Conservation (phyloP, 139 green algal species). For the Haematococcus sp. region DNA sequence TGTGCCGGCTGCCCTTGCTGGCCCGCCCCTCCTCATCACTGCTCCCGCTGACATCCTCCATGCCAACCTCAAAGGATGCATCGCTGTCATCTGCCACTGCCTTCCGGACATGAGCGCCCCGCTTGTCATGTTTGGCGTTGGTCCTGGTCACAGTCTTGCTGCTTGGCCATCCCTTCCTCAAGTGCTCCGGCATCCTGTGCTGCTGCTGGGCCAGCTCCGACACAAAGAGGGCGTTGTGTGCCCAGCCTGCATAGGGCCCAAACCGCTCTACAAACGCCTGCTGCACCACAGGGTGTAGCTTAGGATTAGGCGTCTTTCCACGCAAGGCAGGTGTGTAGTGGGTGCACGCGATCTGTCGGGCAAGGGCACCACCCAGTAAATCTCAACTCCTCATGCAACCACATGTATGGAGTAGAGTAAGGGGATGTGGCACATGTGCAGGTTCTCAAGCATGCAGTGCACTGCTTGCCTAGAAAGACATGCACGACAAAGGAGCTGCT, state of each 20-base stretch:
- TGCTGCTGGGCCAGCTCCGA: slow-evolving; percentile 69
- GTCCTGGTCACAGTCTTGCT: too few species aligned
- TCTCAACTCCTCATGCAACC: background rate
- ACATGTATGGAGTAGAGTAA: background rate
- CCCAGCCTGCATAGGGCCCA: slow-evolving; percentile 84
- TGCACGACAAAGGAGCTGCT: background rate
- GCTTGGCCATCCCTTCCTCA: too few species aligned
- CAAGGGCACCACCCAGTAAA: too few species aligned
- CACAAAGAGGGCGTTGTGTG: slow-evolving; percentile 92
- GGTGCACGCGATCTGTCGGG: slow-evolving; percentile 10
- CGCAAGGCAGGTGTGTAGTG: slow-evolving; percentile 47
- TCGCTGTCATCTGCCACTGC: too few species aligned
- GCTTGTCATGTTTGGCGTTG: too few species aligned
- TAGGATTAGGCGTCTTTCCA: slow-evolving; percentile 72
- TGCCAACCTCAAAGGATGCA: too few species aligned
- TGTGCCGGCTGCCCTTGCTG: too few species aligned
- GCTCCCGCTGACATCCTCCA: too few species aligned
- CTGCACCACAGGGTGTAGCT: slow-evolving; percentile 44
- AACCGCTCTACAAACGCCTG: slow-evolving; percentile 72
- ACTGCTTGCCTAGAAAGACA: background rate
- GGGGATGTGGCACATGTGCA: background rate
- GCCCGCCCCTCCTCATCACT: too few species aligned
- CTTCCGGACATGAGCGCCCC: too few species aligned
- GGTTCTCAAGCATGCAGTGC: background rate
- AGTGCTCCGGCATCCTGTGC: slow-evolving; percentile 21